These are phyloP conservation scores for Boletus holoroseus DNA, from an alignment of 1,284 basidiomycete genomes.

Conservation along the genomic window DNA sequence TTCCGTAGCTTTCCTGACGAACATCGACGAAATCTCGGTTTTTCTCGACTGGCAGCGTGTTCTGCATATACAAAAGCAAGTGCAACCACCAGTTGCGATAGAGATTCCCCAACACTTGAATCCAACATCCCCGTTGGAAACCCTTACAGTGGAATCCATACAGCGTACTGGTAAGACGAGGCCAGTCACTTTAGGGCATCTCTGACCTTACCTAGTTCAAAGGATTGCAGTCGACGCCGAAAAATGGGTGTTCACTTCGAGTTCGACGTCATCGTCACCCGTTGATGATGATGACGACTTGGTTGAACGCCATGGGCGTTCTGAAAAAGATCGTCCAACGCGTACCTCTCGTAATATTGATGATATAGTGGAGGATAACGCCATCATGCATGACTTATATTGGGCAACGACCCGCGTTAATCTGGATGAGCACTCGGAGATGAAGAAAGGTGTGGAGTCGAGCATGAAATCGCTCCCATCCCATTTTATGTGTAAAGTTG, in stretches of 20 bases:
- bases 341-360: not conserved
- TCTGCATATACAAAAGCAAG: not conserved
- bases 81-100: not conserved
- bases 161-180: conserved; percentile 5
- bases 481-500: conserved; percentile 13
- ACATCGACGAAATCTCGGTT: not conserved
- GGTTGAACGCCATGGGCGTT: not conserved
- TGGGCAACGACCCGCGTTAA: conserved; percentile 10
- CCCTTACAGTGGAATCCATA: conserved; percentile 8
- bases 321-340: not conserved
- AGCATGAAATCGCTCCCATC: conserved; percentile 15
- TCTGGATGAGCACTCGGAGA: conserved; percentile 6
- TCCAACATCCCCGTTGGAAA: not conserved
- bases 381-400: conserved; percentile 17
- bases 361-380: not conserved
- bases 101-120: not conserved
- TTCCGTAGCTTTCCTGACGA: not conserved
- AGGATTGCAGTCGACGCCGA: conserved; percentile 10
- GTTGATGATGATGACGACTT: not conserved
- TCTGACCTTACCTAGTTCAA: conserved; percentile 15
- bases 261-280: not conserved
- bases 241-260: conserved; percentile 12
- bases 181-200: not conserved
- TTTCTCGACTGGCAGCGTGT: not conserved
- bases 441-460: conserved; percentile 11